Conservation (phyloP, 352 stramenopile species). For the Poterioochromonas sp. region DNA sequence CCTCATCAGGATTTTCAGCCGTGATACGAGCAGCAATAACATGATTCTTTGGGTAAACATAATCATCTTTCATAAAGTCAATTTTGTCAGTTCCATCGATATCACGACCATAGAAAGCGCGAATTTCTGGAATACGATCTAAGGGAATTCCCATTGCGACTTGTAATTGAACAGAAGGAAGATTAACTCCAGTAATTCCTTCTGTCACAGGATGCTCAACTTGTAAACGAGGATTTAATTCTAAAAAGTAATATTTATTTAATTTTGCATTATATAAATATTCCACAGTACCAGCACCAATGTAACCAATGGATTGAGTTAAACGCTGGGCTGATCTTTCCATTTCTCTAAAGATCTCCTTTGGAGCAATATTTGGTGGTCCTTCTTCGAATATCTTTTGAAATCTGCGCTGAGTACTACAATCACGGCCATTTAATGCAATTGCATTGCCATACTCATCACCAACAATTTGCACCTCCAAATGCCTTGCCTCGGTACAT, state of each 20-base stretch:
- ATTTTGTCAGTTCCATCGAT: slow-evolving; percentile 78
- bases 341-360: slow-evolving; percentile 94
- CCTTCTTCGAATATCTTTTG: slow-evolving; percentile 76
- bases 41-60: slow-evolving; percentile 62
- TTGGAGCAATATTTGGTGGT: slow-evolving; percentile 78
- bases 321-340: slow-evolving; percentile 93
- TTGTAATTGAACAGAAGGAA: slow-evolving; percentile 95
- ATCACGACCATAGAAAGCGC: slow-evolving; percentile 83
- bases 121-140: slow-evolving; percentile 92
- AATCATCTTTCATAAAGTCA: slow-evolving; percentile 86
- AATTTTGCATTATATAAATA: slow-evolving; percentile 94
- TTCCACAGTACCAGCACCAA: slow-evolving; percentile 95
- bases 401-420: slow-evolving; percentile 96
- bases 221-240: slow-evolving; percentile 98
- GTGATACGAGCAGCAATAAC: slow-evolving; percentile 98
- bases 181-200: slow-evolving; percentile 96
- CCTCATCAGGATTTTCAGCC: slow-evolving; percentile 96
- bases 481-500: slow-evolving; percentile 90
- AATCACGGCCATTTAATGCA: slow-evolving; percentile 96
- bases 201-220: slow-evolving; percentile 99
- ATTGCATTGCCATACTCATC: slow-evolving; percentile 98
- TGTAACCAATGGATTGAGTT: slow-evolving; percentile 95
- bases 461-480: slow-evolving; percentile 99
- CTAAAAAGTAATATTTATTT: slow-evolving; percentile 96
- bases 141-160: slow-evolving; percentile 99